Percentiles rank a stretch among this genome's conserved stretches.
Conservation (phyloP, 495 filamentous ascomycete species). For the Talaromyces wortmannii region DNA sequence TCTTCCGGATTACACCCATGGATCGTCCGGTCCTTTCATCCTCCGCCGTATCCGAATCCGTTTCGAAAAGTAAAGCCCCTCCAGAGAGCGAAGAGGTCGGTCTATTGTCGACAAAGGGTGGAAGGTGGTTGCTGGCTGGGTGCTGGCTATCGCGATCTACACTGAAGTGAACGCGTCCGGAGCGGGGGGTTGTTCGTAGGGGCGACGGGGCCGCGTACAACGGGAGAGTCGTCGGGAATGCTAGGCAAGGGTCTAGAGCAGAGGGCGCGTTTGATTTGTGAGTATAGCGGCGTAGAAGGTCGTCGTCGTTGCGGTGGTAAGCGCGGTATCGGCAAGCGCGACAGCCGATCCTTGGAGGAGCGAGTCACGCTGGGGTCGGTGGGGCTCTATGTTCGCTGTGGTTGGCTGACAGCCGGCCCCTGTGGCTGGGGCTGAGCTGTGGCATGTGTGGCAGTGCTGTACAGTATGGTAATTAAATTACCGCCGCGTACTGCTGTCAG, state of each 20-base stretch:
- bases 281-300: not conserved
- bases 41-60: slow-evolving; percentile 28
- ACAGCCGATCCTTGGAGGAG: not conserved
- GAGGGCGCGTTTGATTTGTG: not conserved
- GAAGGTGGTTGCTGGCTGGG: not conserved
- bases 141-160: too few relatives aligned
- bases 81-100: slow-evolving; percentile 18
- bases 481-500: not conserved
- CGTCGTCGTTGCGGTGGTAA: not conserved
- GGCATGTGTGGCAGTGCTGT: not conserved
- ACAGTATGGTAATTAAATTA: not conserved
- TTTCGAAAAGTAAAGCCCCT: slow-evolving; percentile 27
- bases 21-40: slow-evolving; percentile 31
- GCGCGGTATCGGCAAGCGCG: slow-evolving; percentile 5
- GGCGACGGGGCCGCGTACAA: not conserved
- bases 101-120: not conserved
- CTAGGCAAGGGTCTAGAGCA: too few relatives aligned
- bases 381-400: not conserved
- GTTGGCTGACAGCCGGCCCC: not conserved
- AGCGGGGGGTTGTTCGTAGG: not conserved
- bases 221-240: not conserved
- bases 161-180: too few relatives aligned
- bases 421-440: not conserved
- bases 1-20: slow-evolving; percentile 97
- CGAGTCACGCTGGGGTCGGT: not conserved